These are phyloP conservation scores for Pestalotiopsis sp. DNA, from an alignment of 2,329 filamentous ascomycete genomes.

Conservation along the genomic window DNA sequence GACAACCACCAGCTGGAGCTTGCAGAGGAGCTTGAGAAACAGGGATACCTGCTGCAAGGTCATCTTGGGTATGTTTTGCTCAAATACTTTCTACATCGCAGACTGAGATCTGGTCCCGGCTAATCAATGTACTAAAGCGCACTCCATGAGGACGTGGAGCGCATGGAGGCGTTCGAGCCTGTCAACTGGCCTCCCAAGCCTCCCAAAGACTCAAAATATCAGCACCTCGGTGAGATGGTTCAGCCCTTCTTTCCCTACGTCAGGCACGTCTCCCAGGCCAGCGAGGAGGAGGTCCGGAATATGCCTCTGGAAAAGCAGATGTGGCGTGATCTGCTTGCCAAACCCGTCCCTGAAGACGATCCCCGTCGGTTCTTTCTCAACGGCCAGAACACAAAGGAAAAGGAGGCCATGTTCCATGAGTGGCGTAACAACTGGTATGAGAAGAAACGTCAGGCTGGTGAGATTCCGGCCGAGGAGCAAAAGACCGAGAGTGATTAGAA, in stretches of 20 bases:
- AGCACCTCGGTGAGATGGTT: constrained; percentile 2
- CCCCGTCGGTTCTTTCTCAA: constrained; percentile 6
- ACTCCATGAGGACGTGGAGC: constrained; percentile 8
- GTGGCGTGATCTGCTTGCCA: constrained; percentile 6
- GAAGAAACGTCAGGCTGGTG: background rate
- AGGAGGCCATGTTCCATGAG: background rate
- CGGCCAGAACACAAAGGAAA: background rate
- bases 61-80: constrained; percentile 58
- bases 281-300: background rate
- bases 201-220: constrained; percentile 3
- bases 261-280: background rate
- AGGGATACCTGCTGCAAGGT: constrained; percentile 78
- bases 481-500: background rate
- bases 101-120: background rate
- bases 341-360: constrained; percentile 9
- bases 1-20: constrained; percentile 93
- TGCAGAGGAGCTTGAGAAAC: constrained; percentile 72
- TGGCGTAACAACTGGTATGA: constrained; percentile 13
- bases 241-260: background rate
- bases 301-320: constrained; percentile 8
- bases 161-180: constrained; percentile 6
- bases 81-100: background rate
- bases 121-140: background rate
- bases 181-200: constrained; percentile 13
- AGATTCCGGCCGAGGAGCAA: background rate